Percentiles rank a stretch among this genome's conserved stretches.
Conservation (phyloP, 495 filamentous ascomycete genomes). For the Aspergillus nidulans region DNA sequence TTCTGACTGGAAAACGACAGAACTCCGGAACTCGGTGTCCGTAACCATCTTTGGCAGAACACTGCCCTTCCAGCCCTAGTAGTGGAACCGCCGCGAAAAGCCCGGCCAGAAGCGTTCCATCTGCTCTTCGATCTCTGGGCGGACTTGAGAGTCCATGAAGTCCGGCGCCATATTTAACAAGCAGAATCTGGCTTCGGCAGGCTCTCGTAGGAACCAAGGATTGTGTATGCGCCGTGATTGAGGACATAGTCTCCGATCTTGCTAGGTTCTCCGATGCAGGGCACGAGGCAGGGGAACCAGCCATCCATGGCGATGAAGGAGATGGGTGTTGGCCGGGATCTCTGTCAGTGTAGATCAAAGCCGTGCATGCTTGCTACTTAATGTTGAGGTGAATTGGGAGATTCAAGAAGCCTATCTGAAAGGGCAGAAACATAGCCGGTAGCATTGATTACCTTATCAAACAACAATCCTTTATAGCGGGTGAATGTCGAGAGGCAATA, state of each 20-base stretch:
- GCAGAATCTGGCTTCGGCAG: not conserved
- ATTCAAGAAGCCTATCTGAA: not conserved
- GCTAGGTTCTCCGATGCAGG: not conserved
- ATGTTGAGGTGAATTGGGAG: not conserved
- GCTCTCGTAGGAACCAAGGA: not conserved
- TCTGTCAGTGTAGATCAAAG: not conserved
- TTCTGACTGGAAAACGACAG: not conserved
- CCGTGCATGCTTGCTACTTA: not conserved
- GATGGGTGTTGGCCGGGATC: not conserved
- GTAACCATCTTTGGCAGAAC: slow-evolving; percentile 8
- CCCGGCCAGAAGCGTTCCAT: slow-evolving; percentile 6
- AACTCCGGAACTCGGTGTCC: slow-evolving; percentile 6
- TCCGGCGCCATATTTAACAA: not conserved
- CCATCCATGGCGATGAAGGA: slow-evolving; percentile 13
- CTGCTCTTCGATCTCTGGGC: slow-evolving; percentile 2
- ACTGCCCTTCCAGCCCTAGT: slow-evolving; percentile 7
- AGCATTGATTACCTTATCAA: slow-evolving; percentile 2
- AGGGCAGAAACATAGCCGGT: slow-evolving; percentile 2
- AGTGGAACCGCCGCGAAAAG: not conserved
- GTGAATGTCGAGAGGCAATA: not conserved
- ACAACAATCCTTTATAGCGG: not conserved
- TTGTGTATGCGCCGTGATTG: slow-evolving; percentile 4
- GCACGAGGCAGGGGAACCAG: slow-evolving; percentile 8
- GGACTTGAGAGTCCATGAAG: not conserved
- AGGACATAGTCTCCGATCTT: not conserved